Evolutionary conservation across 768 basidiomycete genomes (phyloP).

Genomic region (Scleroderma citrinum): DNA sequence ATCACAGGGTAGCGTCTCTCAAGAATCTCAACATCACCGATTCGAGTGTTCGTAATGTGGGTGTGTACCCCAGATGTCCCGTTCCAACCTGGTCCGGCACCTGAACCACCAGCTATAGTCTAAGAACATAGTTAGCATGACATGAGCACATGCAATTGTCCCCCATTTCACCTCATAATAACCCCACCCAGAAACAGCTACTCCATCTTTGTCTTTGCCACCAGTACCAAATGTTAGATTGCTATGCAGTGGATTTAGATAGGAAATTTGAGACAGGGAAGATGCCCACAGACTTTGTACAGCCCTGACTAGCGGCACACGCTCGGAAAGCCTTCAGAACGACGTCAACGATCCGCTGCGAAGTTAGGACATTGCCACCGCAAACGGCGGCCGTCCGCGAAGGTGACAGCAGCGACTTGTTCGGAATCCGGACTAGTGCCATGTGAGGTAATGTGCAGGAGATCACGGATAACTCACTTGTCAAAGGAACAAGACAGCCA

Average conservation of each 20-base stretch:
- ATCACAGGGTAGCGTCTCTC: conserved; percentile 93
- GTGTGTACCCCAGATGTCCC: conserved; percentile 93
- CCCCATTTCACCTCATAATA: conserved; percentile 63
- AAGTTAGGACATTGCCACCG: conserved; percentile 88
- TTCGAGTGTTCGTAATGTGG: conserved; percentile 89
- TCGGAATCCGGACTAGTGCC: conserved; percentile 65
- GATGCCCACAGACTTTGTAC: conserved; percentile 64
- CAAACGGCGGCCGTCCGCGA: conserved; percentile 87
- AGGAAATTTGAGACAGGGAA: background rate
- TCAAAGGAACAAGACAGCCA: conserved; percentile 84
- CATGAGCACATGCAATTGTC: background rate
- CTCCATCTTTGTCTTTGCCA: conserved; percentile 79
- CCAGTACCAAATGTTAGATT: conserved; percentile 88
- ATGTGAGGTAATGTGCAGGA: background rate
- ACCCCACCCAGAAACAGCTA: conserved; percentile 76
- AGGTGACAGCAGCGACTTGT: conserved; percentile 73
- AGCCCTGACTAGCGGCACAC: conserved; percentile 88
- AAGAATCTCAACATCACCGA: conserved; percentile 90
- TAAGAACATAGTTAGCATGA: conserved; percentile 23
- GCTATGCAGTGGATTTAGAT: conserved; percentile 29
- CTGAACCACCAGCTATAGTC: conserved; percentile 94
- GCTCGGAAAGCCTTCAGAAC: conserved; percentile 90
- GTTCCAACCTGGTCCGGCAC: conserved; percentile 85
- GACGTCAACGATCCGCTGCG: conserved; percentile 91
- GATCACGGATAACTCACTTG: conserved; percentile 42